Evolutionary conservation across 345 rosid species (phyloP), one percentile per base, ranked within the genome.

Genomic region (Diplotaxis tenuifolia): DNA sequence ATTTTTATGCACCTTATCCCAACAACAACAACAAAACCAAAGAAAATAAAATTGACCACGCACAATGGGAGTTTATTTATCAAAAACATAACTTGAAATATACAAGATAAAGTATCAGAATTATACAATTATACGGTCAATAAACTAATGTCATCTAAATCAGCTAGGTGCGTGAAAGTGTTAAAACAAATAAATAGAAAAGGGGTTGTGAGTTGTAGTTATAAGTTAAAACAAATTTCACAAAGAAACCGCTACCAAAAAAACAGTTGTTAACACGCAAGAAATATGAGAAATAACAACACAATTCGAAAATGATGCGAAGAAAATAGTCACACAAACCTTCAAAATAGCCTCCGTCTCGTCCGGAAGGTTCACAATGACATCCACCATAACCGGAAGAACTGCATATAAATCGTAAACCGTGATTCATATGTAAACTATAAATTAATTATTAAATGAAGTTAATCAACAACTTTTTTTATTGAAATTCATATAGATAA

Each of bases 371-470:
- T 86, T 82, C 5, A 91, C 81, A 9, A 96, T 78, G 84, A 95
- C 82, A 78, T 95, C 99, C 82, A 85, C 75, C 71, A 82, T 96
- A 52, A 86, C 89, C 45, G 97, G 97, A 56, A 95, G 93, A 86
- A 89, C 99, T 95, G 96, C 86, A 67, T 28, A 65, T 71, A 56
- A 59, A 52, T 73, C 77, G 77, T 50, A 70, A 54, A 23, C 62
- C 67, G 34, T 59, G 18, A 19, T 42, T 28, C 36, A 18, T n/a
- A 75, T 50, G 34, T 2, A 32, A 29, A 29, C 7, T 38, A 34
- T 5, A 38, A 59, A 20, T 23, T 31, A 34, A 54, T 21, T 12
- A 18, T 40, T 2, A 54, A 5, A 22, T 3, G 15, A 54, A 11
- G 1, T 54, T 21, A 19, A 67, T 38, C 31, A 59, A 54, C 16